A percentile compares a stretch with the other conserved stretches of the same genome.
These are phyloP conservation scores for Nakataea oryzae DNA, from an alignment of 2,329 filamentous ascomycete species.

Conservation along the genomic window DNA sequence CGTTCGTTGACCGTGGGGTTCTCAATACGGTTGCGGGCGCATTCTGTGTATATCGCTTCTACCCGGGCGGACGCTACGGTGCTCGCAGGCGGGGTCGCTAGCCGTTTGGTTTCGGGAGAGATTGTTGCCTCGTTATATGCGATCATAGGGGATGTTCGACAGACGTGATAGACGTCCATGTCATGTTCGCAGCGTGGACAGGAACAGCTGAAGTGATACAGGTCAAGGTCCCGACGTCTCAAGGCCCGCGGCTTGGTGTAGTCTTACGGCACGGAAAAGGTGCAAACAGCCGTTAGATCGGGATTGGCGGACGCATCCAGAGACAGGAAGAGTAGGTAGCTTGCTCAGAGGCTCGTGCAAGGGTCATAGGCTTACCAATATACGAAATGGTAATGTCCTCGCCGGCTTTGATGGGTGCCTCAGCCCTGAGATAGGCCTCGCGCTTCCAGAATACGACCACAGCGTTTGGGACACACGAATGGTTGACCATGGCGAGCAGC, in stretches of 20 bases:
- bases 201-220: constrained; percentile 42
- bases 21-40: constrained; percentile 10
- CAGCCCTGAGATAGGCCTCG: constrained; percentile 38
- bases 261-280: constrained; percentile 25
- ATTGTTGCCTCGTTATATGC: constrained; percentile 34
- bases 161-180: constrained; percentile 43
- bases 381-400: constrained; percentile 54
- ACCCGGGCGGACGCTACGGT: constrained; percentile 12
- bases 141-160: constrained; percentile 26
- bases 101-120: constrained; percentile 24
- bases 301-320: background rate
- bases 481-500: constrained; percentile 48
- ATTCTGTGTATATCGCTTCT: constrained; percentile 20
- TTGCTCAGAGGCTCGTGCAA: background rate
- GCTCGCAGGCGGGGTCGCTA: constrained; percentile 20
- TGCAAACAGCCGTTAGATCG: no score
- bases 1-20: constrained; percentile 5
- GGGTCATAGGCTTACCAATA: constrained; percentile 31
- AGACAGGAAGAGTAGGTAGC: no score
- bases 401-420: constrained; percentile 33
- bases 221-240: constrained; percentile 29
- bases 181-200: constrained; percentile 40
- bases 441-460: constrained; percentile 44
- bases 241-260: constrained; percentile 31
- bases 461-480: constrained; percentile 52